A percentile compares a stretch with the other conserved stretches of the same genome.
Conservation (phyloP, 2,329 filamentous ascomycete species). For the Ophiostoma triangulosporum region DNA sequence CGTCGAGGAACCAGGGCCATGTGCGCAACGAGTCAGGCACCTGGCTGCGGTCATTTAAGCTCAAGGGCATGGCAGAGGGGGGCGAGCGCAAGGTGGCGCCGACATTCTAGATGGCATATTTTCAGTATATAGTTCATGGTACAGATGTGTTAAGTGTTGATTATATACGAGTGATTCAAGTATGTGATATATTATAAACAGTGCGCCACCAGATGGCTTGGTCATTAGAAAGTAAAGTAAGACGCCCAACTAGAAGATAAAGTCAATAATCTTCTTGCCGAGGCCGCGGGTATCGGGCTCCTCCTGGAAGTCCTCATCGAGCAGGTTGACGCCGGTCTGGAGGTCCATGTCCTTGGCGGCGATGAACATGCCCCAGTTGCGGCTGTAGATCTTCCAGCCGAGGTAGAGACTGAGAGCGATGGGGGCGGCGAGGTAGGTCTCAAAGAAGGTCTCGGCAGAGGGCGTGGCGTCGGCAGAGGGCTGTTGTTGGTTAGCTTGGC, state of each 20-base stretch:
- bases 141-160: no score
- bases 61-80: constrained; percentile 13
- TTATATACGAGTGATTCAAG: no score
- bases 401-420: constrained; percentile 45
- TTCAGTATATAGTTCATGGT: background rate
- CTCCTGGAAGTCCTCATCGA: constrained; percentile 40
- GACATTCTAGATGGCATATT: constrained; percentile 14
- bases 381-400: constrained; percentile 48
- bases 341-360: constrained; percentile 47
- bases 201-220: no score
- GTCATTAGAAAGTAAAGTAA: no score
- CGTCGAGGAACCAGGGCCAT: background rate
- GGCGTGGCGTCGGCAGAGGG: constrained; percentile 22
- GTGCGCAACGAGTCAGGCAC: constrained; percentile 3
- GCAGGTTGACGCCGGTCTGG: constrained; percentile 30
- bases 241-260: background rate
- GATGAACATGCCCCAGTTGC: constrained; percentile 42
- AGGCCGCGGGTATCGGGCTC: constrained; percentile 18
- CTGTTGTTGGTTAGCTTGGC: background rate
- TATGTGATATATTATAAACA: no score
- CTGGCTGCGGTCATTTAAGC: constrained; percentile 16
- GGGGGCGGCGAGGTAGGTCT: constrained; percentile 40
- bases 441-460: constrained; percentile 41
- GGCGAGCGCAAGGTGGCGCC: constrained; percentile 16
- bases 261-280: background rate